phyloP scores from a whole-genome alignment of 192 early-diverging fungal genomes.

The Dissophora globulifera region DNA sequence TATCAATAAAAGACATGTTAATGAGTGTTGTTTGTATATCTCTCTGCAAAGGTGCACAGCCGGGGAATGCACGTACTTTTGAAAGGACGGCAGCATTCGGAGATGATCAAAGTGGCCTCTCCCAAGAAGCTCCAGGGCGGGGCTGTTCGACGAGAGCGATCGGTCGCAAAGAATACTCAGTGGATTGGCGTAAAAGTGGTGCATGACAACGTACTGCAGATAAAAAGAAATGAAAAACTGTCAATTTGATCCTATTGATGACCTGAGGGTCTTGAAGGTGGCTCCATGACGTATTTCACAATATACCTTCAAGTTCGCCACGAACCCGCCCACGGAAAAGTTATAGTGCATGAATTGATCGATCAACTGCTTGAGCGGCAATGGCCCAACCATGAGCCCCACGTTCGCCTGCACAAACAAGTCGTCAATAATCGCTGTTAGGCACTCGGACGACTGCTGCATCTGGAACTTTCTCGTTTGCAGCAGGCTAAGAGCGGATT shows the following conservation, averaged over 20 bases:
- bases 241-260: too few species aligned
- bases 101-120: constrained; percentile 70
- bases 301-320: constrained; percentile 73
- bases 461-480: constrained; percentile 84
- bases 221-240: too few species aligned
- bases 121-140: constrained; percentile 41
- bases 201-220: constrained; percentile 82
- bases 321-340: constrained; percentile 82
- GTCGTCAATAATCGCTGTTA: constrained; percentile 62
- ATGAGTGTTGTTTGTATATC: too few species aligned
- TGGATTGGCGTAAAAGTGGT: constrained; percentile 87
- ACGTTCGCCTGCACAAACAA: constrained; percentile 65
- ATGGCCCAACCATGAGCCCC: constrained; percentile 71
- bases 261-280: too few species aligned
- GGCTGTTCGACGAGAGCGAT: constrained; percentile 20
- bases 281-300: background rate
- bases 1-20: too few species aligned
- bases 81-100: constrained; percentile 79
- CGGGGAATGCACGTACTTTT: constrained; percentile 58
- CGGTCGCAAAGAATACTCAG: constrained; percentile 72
- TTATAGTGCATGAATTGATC: constrained; percentile 84
- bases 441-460: constrained; percentile 76
- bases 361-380: constrained; percentile 79
- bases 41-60: too few species aligned
- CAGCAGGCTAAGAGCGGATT: constrained; percentile 74